These are phyloP conservation scores for Trichoderma oligosporum DNA, from an alignment of 2,329 filamentous ascomycete genomes.

Conservation along the genomic window DNA sequence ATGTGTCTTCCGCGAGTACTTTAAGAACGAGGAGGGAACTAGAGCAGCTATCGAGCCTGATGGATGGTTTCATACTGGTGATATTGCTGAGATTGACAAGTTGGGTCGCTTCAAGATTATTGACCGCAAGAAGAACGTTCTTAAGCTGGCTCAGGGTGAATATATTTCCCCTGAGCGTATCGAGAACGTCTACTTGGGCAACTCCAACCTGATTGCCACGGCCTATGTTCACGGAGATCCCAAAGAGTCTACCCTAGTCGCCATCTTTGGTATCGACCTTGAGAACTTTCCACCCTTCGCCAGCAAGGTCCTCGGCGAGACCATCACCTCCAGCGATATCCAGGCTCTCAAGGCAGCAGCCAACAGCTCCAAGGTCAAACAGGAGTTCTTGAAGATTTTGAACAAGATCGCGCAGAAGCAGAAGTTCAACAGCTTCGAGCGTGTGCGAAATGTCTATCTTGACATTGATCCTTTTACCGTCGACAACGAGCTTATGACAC, in stretches of 20 bases:
- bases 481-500: conserved; percentile 85
- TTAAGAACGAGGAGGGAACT: conserved; percentile 86
- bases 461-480: conserved; percentile 87
- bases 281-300: conserved; percentile 79
- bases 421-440: conserved; percentile 91
- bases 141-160: conserved; percentile 96
- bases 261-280: conserved; percentile 82
- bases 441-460: conserved; percentile 68
- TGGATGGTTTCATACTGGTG: conserved; percentile 96
- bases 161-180: conserved; percentile 97
- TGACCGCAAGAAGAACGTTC: conserved; percentile 97
- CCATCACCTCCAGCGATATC: conserved; percentile 60
- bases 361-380: conserved; percentile 65
- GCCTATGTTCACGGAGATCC: conserved; percentile 91
- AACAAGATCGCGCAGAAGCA: conserved; percentile 73
- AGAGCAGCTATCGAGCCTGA: conserved; percentile 75
- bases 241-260: conserved; percentile 76
- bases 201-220: conserved; percentile 70
- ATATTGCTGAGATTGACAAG: conserved; percentile 82
- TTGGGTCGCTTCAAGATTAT: conserved; percentile 87
- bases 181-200: conserved; percentile 88
- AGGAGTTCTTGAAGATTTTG: conserved; percentile 73
- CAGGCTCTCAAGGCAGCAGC: conserved; percentile 64
- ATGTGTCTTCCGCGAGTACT: conserved; percentile 82
- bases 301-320: conserved; percentile 67